Conservation (phyloP, 495 filamentous ascomycete genomes). For the Jackrogersella multiformis region DNA sequence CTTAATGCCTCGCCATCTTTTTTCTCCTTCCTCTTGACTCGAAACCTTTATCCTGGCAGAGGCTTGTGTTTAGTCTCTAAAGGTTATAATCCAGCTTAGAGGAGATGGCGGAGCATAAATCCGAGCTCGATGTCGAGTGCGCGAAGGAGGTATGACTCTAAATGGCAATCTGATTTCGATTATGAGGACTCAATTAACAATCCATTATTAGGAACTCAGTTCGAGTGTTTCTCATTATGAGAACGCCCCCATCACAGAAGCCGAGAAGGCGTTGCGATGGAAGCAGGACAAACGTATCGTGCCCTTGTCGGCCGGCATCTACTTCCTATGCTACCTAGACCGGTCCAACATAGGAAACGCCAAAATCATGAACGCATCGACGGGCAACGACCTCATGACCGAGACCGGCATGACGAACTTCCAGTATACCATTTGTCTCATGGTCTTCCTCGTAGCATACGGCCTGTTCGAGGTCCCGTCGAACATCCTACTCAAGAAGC, state of each 20-base stretch:
- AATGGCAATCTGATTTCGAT: not conserved
- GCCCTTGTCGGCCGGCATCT: slow-evolving; percentile 61
- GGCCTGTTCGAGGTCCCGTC: slow-evolving; percentile 63
- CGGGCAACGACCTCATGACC: slow-evolving; percentile 65
- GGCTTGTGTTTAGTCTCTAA: slow-evolving; percentile 11
- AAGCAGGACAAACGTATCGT: slow-evolving; percentile 69
- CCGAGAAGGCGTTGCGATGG: slow-evolving; percentile 57
- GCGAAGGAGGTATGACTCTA: slow-evolving; percentile 26
- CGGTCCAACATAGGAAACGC: slow-evolving; percentile 51
- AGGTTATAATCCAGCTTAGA: not conserved
- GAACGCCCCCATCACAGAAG: slow-evolving; percentile 36
- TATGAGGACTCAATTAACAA: not conserved
- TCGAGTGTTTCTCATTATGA: slow-evolving; percentile 27
- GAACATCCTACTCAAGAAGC: slow-evolving; percentile 78
- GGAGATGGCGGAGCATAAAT: slow-evolving; percentile 28
- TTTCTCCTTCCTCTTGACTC: not conserved
- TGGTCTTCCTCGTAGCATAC: slow-evolving; percentile 60
- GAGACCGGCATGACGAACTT: slow-evolving; percentile 67
- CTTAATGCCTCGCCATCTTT: not conserved
- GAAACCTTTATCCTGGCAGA: slow-evolving; percentile 6
- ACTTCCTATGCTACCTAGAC: slow-evolving; percentile 65
- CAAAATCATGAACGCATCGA: slow-evolving; percentile 56
- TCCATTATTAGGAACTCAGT: slow-evolving; percentile 17
- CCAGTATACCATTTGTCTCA: slow-evolving; percentile 74
- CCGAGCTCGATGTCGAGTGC: slow-evolving; percentile 23